A percentile compares a stretch with the other conserved stretches of the same genome.
Evolutionary conservation across 129 eudicot genomes (phyloP).

Genomic region (Chrysanthemum makinoi): DNA sequence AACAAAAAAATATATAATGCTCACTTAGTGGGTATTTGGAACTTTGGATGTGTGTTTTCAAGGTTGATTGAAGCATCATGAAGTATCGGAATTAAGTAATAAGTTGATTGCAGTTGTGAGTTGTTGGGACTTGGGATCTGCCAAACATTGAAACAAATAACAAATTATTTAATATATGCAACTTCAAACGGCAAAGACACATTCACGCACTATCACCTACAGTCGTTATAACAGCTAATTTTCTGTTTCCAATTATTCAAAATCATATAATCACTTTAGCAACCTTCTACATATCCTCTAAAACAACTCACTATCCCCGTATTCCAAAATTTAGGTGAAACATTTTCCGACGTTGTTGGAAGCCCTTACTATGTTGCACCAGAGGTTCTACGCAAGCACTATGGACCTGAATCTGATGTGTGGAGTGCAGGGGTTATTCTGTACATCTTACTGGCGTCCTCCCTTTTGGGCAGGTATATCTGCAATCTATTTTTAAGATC

Average conservation of each 20-base stretch:
- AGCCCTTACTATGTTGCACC: constrained; percentile 98
- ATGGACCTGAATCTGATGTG: constrained; percentile 95
- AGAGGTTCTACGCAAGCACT: constrained; percentile 81
- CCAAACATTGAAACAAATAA: background rate
- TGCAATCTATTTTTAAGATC: constrained; percentile 1
- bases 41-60: background rate
- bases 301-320: constrained; percentile 9
- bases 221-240: background rate
- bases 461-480: constrained; percentile 94
- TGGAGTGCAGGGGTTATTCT: constrained; percentile 97
- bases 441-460: constrained; percentile 82
- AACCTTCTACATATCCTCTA: background rate
- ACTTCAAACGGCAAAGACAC: background rate
- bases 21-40: too few relatives aligned
- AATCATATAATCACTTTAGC: background rate
- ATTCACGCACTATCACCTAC: background rate
- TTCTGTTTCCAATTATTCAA: background rate
- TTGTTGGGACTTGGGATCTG: background rate
- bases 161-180: background rate
- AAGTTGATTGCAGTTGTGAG: background rate
- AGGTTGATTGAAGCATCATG: background rate
- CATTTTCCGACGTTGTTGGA: constrained; percentile 80
- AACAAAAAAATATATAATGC: too few relatives aligned
- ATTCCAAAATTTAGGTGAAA: constrained; percentile 53
- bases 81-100: background rate